phyloP scores from a whole-genome alignment of 441 rosid species.

The Populus trichocarpa region DNA sequence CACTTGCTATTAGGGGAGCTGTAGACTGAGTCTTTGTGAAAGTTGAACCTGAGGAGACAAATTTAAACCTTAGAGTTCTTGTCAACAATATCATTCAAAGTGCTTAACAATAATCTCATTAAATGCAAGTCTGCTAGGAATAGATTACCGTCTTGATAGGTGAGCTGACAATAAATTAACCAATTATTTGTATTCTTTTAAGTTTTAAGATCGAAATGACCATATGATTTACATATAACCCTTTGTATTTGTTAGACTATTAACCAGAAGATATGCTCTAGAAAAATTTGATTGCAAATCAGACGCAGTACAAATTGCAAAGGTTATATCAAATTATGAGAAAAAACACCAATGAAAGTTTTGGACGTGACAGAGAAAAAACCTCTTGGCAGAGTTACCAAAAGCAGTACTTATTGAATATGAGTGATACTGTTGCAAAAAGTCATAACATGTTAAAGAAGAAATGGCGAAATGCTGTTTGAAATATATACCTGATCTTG shows the following conservation, averaged over 20 bases:
- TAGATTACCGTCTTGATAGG: background rate
- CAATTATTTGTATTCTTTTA: background rate
- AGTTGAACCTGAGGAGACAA: conserved; percentile 44
- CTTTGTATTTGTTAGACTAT: background rate
- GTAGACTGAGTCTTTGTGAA: conserved; percentile 51
- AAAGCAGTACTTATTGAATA: background rate
- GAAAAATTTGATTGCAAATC: background rate
- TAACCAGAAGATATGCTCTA: background rate
- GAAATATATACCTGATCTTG: conserved; percentile 55
- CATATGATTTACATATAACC: too few relatives aligned
- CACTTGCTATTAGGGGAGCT: conserved; percentile 56
- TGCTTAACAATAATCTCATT: background rate
- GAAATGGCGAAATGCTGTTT: background rate
- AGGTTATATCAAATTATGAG: background rate
- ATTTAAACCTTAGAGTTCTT: conserved; percentile 4
- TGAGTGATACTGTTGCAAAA: background rate
- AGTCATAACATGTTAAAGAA: background rate
- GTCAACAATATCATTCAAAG: background rate
- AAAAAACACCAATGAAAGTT: background rate
- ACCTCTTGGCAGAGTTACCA: background rate
- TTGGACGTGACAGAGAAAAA: background rate
- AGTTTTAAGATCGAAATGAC: background rate
- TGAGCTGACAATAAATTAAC: background rate
- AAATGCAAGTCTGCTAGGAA: background rate
- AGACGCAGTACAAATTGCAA: background rate